phyloP scores from a whole-genome alignment of 208 protist species.

The Acanthamoeba lenticulata region DNA sequence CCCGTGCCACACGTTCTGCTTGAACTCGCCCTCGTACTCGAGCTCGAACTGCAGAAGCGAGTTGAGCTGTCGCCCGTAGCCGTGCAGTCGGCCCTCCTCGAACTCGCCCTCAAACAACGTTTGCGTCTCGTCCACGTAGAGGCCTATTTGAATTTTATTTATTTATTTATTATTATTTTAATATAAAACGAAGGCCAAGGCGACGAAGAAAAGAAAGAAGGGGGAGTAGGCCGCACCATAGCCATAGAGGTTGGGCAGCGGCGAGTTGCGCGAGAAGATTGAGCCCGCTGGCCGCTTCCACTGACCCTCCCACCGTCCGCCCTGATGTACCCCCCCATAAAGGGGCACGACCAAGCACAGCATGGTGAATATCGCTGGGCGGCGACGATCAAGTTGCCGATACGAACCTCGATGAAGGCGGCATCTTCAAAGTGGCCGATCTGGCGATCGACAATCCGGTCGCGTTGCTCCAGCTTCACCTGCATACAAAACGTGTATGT shows the following conservation, averaged over 20 bases:
- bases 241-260: not conserved
- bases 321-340: not conserved
- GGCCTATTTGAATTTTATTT: not conserved
- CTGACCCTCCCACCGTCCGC: not conserved
- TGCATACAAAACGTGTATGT: not conserved
- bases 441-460: not conserved
- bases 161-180: too few species aligned
- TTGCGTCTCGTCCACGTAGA: not conserved
- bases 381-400: too few species aligned
- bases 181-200: not conserved
- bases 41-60: slow-evolving; percentile 8
- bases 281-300: not conserved
- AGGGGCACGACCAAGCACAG: too few species aligned
- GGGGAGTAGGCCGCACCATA: not conserved
- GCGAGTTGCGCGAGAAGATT: slow-evolving; percentile 1
- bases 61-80: slow-evolving; percentile 31
- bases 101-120: slow-evolving; percentile 35
- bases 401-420: too few species aligned
- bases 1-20: slow-evolving; percentile 33
- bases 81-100: slow-evolving; percentile 19
- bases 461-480: not conserved
- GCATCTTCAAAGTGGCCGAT: slow-evolving; percentile 1
- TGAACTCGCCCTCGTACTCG: slow-evolving; percentile 52
- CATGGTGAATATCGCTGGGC: too few species aligned
- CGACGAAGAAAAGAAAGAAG: not conserved